Conservation (phyloP, 352 stramenopile genomes). For the Pythium coloratum region DNA sequence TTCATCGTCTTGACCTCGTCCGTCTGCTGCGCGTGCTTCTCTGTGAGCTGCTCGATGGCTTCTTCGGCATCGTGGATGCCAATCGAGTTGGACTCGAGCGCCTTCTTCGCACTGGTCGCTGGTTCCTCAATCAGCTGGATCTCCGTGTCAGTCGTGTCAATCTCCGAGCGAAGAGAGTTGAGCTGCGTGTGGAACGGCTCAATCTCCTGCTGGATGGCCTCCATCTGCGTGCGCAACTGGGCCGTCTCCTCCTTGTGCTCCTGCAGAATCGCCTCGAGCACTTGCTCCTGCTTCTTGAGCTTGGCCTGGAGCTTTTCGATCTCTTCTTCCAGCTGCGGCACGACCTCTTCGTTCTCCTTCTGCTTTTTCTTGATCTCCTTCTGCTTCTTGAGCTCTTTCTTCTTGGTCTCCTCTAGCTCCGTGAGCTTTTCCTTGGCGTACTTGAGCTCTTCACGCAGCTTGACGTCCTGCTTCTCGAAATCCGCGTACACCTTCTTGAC, state of each 20-base stretch:
- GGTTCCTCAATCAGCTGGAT: slow-evolving; percentile 76
- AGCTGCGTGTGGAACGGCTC: slow-evolving; percentile 70
- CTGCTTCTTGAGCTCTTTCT: slow-evolving; percentile 92
- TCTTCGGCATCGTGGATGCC: slow-evolving; percentile 56
- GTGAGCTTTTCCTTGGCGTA: slow-evolving; percentile 92
- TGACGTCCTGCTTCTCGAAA: slow-evolving; percentile 98
- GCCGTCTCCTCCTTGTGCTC: slow-evolving; percentile 75
- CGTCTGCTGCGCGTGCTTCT: slow-evolving; percentile 59
- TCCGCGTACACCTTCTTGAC: slow-evolving; percentile 93
- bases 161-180: slow-evolving; percentile 71
- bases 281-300: slow-evolving; percentile 84
- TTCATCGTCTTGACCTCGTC: slow-evolving; percentile 72
- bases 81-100: slow-evolving; percentile 64
- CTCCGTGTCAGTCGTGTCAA: slow-evolving; percentile 80
- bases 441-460: slow-evolving; percentile 97
- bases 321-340: slow-evolving; percentile 88
- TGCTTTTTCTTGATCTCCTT: slow-evolving; percentile 80
- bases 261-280: slow-evolving; percentile 85
- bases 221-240: slow-evolving; percentile 73
- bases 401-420: slow-evolving; percentile 89
- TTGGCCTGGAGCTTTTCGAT: slow-evolving; percentile 69
- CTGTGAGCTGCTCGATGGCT: slow-evolving; percentile 55
- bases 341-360: slow-evolving; percentile 84
- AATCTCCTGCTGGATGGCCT: slow-evolving; percentile 77
- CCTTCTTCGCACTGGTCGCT: slow-evolving; percentile 76